These are phyloP conservation scores for Tolypocladium amazonense DNA, from an alignment of 2,329 filamentous ascomycete species.

Conservation along the genomic window DNA sequence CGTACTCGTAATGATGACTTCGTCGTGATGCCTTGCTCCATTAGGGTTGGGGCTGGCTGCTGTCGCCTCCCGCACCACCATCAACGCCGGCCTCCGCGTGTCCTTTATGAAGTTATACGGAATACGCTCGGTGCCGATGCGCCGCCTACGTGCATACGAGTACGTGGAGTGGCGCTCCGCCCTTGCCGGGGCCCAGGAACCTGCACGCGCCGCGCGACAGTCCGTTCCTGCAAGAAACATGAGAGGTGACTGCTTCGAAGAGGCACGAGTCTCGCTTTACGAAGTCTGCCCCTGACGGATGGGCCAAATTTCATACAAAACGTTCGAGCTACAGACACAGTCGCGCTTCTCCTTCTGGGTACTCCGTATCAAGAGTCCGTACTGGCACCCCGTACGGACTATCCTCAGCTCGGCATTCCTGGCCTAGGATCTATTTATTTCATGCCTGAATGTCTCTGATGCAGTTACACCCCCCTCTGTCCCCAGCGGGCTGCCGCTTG, in stretches of 20 bases:
- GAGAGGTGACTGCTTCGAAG: background rate
- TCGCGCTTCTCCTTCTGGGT: background rate
- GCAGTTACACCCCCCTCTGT: background rate
- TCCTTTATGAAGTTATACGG: background rate
- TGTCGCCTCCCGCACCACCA: constrained; percentile 1
- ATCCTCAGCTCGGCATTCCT: background rate
- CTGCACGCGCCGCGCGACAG: background rate
- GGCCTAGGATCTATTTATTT: background rate
- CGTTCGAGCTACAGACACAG: background rate
- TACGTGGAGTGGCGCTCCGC: background rate
- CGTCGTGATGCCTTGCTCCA: background rate
- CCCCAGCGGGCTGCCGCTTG: background rate
- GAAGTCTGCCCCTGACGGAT: too few relatives aligned
- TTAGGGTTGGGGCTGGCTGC: background rate
- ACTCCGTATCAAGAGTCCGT: background rate
- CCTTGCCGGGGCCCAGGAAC: background rate
- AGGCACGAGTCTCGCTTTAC: background rate
- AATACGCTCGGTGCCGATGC: background rate
- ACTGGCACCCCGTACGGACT: background rate
- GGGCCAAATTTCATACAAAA: background rate
- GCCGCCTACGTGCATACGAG: background rate
- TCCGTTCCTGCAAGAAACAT: background rate
- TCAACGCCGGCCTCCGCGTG: background rate
- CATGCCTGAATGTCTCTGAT: background rate
- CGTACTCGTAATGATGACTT: background rate